A percentile compares a stretch with the other conserved stretches of the same genome.
Conservation (phyloP, 2,329 filamentous ascomycete species). For the Tolypocladium tropicale region DNA sequence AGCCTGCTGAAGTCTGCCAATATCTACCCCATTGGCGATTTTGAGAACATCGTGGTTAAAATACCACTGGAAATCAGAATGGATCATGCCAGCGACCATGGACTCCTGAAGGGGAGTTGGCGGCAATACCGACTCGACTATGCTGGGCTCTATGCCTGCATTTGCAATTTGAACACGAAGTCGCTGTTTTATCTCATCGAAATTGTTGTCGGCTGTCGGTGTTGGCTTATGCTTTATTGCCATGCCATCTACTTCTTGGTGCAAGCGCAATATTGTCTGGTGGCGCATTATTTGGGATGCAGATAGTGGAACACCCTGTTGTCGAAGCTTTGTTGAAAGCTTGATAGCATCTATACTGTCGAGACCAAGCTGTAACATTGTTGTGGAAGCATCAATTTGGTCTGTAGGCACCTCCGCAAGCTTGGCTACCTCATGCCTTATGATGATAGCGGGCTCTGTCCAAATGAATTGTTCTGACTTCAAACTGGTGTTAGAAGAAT, state of each 20-base stretch:
- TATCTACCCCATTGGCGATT: conserved; percentile 43
- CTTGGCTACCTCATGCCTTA: conserved; percentile 53
- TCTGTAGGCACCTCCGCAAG: conserved; percentile 44
- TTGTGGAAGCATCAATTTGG: conserved; percentile 46
- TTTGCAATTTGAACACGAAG: conserved; percentile 27
- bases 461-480: conserved; percentile 39
- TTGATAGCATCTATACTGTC: conserved; percentile 92
- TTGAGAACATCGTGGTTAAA: conserved; percentile 76
- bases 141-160: conserved; percentile 21
- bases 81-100: conserved; percentile 73
- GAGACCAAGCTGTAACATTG: conserved; percentile 72
- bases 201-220: not conserved
- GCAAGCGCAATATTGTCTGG: conserved; percentile 56
- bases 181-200: conserved; percentile 14
- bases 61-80: conserved; percentile 64
- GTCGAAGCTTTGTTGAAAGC: conserved; percentile 61
- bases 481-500: not conserved
- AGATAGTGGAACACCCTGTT: conserved; percentile 46
- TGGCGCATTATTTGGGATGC: conserved; percentile 70
- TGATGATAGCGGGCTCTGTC: conserved; percentile 37
- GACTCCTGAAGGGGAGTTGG: conserved; percentile 78
- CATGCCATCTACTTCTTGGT: conserved; percentile 4
- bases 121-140: conserved; percentile 54
- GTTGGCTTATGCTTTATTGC: not conserved
- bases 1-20: conserved; percentile 45